Conservation (phyloP, 192 early-diverging fungal species). For the Dissophora globulifera region DNA sequence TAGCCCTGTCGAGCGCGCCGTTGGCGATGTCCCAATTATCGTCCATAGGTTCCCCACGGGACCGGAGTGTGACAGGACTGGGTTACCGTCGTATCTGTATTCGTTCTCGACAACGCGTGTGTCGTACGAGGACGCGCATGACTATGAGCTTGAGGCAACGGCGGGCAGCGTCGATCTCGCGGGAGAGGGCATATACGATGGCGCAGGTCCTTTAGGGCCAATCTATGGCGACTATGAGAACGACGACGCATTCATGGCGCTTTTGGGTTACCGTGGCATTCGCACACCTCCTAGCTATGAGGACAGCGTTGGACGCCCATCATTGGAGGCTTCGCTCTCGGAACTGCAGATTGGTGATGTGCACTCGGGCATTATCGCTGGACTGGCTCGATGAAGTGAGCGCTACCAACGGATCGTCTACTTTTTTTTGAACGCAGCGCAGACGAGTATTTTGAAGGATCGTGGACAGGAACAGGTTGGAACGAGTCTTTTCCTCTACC, state of each 20-base stretch:
- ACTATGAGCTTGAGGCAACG: constrained; percentile 44
- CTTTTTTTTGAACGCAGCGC: too few relatives aligned
- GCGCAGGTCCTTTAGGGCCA: constrained; percentile 9
- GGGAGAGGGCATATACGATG: constrained; percentile 3
- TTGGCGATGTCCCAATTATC: constrained; percentile 38
- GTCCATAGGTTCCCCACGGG: constrained; percentile 33
- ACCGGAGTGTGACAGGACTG: constrained; percentile 41
- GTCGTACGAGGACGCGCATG: constrained; percentile 41
- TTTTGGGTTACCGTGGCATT: constrained; percentile 47
- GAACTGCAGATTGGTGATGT: constrained; percentile 18
- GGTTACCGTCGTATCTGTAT: constrained; percentile 36
- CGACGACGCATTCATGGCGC: constrained; percentile 48
- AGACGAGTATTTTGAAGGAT: too few relatives aligned
- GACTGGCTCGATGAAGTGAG: constrained; percentile 13
- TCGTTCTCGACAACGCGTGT: constrained; percentile 50
- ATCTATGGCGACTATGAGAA: constrained; percentile 50
- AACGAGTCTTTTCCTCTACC: background rate
- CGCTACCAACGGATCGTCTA: background rate
- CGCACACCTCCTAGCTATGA: constrained; percentile 50
- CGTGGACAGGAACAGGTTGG: background rate
- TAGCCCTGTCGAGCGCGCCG: constrained; percentile 17
- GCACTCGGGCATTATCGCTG: background rate
- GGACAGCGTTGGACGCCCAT: constrained; percentile 37
- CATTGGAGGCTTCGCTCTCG: constrained; percentile 27
- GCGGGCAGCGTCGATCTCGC: background rate